Evolutionary conservation across 176 grass and related monocot genomes (phyloP), one percentile per base, ranked within the genome.

Genomic region (Musa beccarii): DNA sequence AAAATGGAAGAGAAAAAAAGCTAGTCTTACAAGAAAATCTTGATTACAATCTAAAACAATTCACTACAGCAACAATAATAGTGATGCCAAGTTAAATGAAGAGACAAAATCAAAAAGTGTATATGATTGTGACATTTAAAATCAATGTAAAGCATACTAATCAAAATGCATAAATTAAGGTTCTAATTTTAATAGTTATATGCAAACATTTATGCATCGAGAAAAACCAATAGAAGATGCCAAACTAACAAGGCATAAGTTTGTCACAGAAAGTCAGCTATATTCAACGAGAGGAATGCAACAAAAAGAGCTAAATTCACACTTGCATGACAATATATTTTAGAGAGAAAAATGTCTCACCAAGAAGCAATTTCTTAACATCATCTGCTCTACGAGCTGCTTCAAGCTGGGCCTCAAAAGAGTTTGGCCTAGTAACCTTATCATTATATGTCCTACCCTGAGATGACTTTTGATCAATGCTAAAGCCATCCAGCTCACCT

Each of bases 341-440:
- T 64, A 51, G 29, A 26, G 49, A 69, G 2, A 28, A 49, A 52
- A 73, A 14, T 53, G 51, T 76, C 82, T 89, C 77, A 99, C 95
- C 90, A 76, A 99, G 85, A 70, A 99, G 76, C 82, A 99, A 80
- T 84, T 99, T 99, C 82, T 99, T 99, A 67, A 94, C 89, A 71
- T 99, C 91, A 77, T 82, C 89, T 75, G 95, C 91, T 87, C 92
- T 99, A 78, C 91, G 92, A 71, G 91, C 85, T 79, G 88, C 91
- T 73, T 94, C 95, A 78, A 99, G 73, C 66, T 91, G 88, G 71
- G 72, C 77, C 51, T 91, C 84, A 65, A 91, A 96, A 70, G 86
- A 80, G 69, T 79, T 84, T 23, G 81, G 8, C 50, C 72, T 8
- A 13, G 54, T 66, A 26, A 72, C 87, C 57, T 78, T 92, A 57